These are phyloP conservation scores for Aureobasidium zeae DNA, from an alignment of 2,329 filamentous ascomycete genomes.

Conservation along the genomic window DNA sequence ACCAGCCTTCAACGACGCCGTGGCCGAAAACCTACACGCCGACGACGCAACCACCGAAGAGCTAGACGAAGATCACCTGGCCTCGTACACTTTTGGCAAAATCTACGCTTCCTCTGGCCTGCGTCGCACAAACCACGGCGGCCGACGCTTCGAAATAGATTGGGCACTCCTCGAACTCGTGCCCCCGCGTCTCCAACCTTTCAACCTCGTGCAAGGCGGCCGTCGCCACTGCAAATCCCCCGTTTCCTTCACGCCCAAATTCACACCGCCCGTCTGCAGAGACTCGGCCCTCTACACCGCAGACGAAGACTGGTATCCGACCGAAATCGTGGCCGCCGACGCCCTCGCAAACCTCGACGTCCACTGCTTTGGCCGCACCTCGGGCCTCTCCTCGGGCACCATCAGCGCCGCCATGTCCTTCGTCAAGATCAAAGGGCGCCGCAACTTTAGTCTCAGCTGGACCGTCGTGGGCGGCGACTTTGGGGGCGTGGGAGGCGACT, in stretches of 20 bases:
- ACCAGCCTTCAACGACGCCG: conserved; percentile 64
- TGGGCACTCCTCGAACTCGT: conserved; percentile 86
- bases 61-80: conserved; percentile 72
- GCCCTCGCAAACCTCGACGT: conserved; percentile 67
- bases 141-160: conserved; percentile 76
- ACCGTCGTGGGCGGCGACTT: conserved; percentile 51
- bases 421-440: conserved; percentile 78
- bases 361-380: conserved; percentile 81
- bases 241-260: conserved; percentile 29
- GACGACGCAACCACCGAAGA: conserved; percentile 60
- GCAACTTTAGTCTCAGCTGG: conserved; percentile 67
- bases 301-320: conserved; percentile 31
- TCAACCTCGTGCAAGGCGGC: conserved; percentile 59
- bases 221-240: conserved; percentile 28
- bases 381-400: conserved; percentile 67
- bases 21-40: conserved; percentile 67
- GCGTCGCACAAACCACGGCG: conserved; percentile 48
- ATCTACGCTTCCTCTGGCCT: conserved; percentile 87
- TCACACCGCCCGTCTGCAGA: conserved; percentile 21
- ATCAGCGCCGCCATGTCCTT: conserved; percentile 71
- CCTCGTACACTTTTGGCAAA: conserved; percentile 70
- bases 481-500: conserved; percentile 79
- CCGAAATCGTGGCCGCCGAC: conserved; percentile 46
- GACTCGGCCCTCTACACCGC: conserved; percentile 15
- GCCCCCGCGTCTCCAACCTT: conserved; percentile 57